phyloP scores from a whole-genome alignment of 75 land plant genomes.

The Picea glauca region DNA sequence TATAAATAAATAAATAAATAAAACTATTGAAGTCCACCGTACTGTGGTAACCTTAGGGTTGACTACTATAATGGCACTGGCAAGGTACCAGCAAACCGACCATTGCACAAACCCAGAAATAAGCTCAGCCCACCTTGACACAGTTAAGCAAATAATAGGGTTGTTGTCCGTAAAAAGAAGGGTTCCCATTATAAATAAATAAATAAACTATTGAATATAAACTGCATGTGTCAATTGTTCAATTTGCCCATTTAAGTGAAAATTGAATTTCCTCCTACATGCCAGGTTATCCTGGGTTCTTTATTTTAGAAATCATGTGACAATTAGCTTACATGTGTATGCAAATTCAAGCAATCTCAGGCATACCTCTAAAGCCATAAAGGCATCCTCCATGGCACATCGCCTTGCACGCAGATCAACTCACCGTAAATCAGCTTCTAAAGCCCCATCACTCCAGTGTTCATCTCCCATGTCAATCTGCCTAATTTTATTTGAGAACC shows the following conservation, averaged over 20 bases:
- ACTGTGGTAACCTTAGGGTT: no score
- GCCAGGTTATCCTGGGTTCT: background rate
- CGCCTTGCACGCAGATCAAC: constrained; percentile 77
- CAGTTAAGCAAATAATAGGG: no score
- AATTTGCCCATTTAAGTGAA: background rate
- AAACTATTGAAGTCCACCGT: no score
- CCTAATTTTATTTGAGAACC: no score
- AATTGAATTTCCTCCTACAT: background rate
- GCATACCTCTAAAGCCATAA: constrained; percentile 78
- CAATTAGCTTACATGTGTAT: background rate
- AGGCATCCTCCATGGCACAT: constrained; percentile 95
- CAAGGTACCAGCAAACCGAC: no score
- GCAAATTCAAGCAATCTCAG: background rate
- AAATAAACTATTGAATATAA: background rate
- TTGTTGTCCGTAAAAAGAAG: no score
- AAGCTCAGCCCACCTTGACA: no score
- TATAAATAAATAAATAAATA: no score
- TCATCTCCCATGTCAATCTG: no score
- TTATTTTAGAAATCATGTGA: background rate
- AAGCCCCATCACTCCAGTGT: constrained; percentile 99
- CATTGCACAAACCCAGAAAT: no score
- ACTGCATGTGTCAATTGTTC: background rate
- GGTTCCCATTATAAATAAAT: no score
- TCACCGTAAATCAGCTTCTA: constrained; percentile 91
- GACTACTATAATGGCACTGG: no score